A percentile compares a stretch with the other conserved stretches of the same genome.
Conservation (phyloP, 345 rosid species). For the Rhizophora apiculata region DNA sequence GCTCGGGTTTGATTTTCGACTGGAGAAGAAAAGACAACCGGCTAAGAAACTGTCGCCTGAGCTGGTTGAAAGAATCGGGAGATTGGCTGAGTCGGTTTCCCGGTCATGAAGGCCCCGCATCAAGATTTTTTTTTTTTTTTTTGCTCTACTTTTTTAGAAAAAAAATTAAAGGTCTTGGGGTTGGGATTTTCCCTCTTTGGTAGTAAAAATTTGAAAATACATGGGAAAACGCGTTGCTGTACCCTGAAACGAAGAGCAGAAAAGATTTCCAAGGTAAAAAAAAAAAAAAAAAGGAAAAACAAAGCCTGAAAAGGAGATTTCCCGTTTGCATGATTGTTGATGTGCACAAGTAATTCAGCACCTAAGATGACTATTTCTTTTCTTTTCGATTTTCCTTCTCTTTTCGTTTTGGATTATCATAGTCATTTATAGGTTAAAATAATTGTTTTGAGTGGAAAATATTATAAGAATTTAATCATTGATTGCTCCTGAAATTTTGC, state of each 20-base stretch:
- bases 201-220: conserved; percentile 23
- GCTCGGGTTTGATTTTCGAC: conserved; percentile 74
- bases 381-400: too few relatives aligned
- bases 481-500: too few relatives aligned
- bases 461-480: too few relatives aligned
- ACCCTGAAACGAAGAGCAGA: conserved; percentile 24
- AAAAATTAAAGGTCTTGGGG: too few relatives aligned
- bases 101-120: conserved; percentile 34
- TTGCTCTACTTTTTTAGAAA: not conserved
- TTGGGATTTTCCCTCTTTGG: too few relatives aligned
- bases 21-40: conserved; percentile 72
- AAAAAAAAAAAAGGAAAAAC: too few relatives aligned
- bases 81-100: conserved; percentile 78
- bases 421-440: too few relatives aligned
- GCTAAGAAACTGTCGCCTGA: conserved; percentile 67
- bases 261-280: conserved; percentile 6
- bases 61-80: conserved; percentile 64
- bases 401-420: too few relatives aligned
- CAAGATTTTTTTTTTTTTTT: not conserved
- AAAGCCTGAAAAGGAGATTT: not conserved
- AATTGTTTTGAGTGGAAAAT: too few relatives aligned
- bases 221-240: conserved; percentile 40
- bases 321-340: not conserved
- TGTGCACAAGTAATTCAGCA: too few relatives aligned
- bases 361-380: not conserved